phyloP scores from a whole-genome alignment of 202 grass and related monocot genomes.

The Setaria italica region DNA sequence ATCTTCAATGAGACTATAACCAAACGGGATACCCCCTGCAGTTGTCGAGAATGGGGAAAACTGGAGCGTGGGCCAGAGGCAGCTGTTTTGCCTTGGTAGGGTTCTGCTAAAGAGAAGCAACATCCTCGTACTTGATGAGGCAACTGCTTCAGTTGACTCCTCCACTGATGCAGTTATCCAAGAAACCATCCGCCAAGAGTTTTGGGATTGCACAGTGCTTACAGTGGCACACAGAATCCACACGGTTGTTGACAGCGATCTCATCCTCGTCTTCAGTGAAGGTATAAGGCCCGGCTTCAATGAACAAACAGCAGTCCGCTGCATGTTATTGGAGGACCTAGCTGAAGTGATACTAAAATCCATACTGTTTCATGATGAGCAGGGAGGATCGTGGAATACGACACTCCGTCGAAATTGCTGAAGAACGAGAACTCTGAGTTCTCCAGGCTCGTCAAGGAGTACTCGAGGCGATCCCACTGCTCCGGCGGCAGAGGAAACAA shows the following conservation, averaged over 20 bases:
- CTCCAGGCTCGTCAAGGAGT: conserved; percentile 88
- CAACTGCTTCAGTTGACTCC: conserved; percentile 92
- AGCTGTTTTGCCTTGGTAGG: conserved; percentile 94
- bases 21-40: conserved; percentile 42
- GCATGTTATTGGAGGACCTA: neutral
- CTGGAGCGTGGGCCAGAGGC: conserved; percentile 91
- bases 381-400: conserved; percentile 85
- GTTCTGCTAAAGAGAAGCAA: conserved; percentile 78
- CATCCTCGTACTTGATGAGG: conserved; percentile 89
- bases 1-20: neutral
- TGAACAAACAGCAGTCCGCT: neutral
- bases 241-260: conserved; percentile 89
- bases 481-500: conserved; percentile 26
- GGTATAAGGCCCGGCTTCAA: conserved; percentile 48
- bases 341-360: conserved; percentile 4
- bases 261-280: conserved; percentile 91
- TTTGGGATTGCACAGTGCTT: conserved; percentile 70
- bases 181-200: conserved; percentile 72
- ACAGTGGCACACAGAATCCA: conserved; percentile 96
- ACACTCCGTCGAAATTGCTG: conserved; percentile 72
- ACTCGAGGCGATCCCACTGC: conserved; percentile 70
- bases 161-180: conserved; percentile 82
- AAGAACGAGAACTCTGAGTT: conserved; percentile 82
- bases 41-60: conserved; percentile 98
- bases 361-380: conserved; percentile 22